Base-by-base conservation (phyloP, 306 rosid genomes). In the Psophocarpus tetragonolobus region DNA sequence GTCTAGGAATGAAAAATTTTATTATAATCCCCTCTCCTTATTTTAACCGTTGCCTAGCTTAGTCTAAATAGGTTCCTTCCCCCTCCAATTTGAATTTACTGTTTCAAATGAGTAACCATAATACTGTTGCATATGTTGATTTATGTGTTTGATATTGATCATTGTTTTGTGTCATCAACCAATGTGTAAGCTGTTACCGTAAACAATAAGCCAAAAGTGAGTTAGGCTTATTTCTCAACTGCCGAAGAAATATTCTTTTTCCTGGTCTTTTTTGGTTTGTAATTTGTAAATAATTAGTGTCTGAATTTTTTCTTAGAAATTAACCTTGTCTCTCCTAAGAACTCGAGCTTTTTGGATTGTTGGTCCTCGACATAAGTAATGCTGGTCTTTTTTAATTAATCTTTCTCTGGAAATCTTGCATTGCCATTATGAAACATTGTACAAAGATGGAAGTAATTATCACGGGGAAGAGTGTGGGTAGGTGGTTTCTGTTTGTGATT, bases 81-180 rank as follows among this genome's bases (percentile, higher is more conserved):
- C 27, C 13, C 8, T 9, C 4, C 8, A 2, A 60, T 44, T 58
- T 48, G 6, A 15, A 35, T 18, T 21, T 23, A 6, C 15, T 35
- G 21, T 63, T 74, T 50, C 47, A 29, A 75, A 47, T n/a, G 32
- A 73, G 23, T 18, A 39, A 26, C 71, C 14, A 3, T 30, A 14
- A 44, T 41, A 17, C 42, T n/a, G 20, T 47, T 56, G 62, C 29
- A n/a, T 60, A 65, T 66, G 35, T 72, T 82, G 30, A 41, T 58
- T 47, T 48, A 47, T 29, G 3, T 38, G 58, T 61, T 71, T 60
- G 29, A 17, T 20, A 11, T 36, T 81, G 77, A 42, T 60, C 45
- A 26, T 73, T 17, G 47, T 45, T 21, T 67, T 15, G 14, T 71
- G 65, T 62, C 66, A 38, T 13, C 29, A 62, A 39, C 58, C 65